Evolutionary conservation across 495 filamentous ascomycete genomes (phyloP), one percentile per base, ranked within the genome.

Genomic region (Podospora fimiseda): DNA sequence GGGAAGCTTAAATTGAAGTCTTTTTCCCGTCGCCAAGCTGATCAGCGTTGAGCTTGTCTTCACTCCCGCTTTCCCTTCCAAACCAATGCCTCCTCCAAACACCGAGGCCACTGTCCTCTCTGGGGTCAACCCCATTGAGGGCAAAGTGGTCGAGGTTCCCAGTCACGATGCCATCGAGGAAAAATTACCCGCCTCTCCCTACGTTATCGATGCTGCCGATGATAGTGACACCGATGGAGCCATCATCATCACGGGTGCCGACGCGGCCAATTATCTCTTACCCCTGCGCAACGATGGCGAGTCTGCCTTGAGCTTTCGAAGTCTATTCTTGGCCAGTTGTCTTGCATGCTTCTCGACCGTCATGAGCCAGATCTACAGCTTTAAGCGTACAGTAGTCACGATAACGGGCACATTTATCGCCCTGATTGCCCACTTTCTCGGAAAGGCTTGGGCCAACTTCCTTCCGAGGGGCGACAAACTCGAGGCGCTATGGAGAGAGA

Each of bases 281-380:
- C 65, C 75, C 1, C n/a, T 71, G 39, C 63, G 75, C 24, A 74
- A 79, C 56, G 75, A 79, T 52, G 53, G 55, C 36, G 70, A 77
- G 15, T 64, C 58, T 4, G 61, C 73, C 9, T 55, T 77, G 45
- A 79, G 69, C 19, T 76, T 79, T 52, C 69, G 75, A 1, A 68
- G 66, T 23, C 50, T 79, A 6, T 49, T 77, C 40, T 52, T 79
- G 33, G 73, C 72, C 22, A 69, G 72, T 13, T 49, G 52, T 19
- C 67, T 79, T 22, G 61, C 75, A 0, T 70, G 61, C 20, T 75
- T 79, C 58, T 71, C 74, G 46, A 71, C 74, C 16, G 69, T 74
- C 15, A 79, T 79, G 69, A 65, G 60, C 51, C 70, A 74, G 56
- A 75, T 77, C 22, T 77, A 77, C 55, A 48, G 45, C 51, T 58